Evolutionary conservation across 2,329 filamentous ascomycete genomes (phyloP).

Genomic region (Diplodia seriata): DNA sequence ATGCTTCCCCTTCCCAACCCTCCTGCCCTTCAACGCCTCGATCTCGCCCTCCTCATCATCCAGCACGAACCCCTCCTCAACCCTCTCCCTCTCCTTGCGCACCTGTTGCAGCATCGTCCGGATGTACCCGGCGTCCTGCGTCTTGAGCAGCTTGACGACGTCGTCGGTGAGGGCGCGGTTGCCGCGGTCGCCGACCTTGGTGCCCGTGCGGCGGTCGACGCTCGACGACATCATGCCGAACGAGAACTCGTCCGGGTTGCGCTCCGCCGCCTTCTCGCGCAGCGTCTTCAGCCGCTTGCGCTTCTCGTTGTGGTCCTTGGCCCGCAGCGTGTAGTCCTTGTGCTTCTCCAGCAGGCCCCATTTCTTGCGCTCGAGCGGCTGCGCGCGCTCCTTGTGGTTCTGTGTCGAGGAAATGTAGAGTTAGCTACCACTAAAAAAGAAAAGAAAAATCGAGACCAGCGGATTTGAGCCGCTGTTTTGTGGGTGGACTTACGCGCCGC

Average conservation of each 20-base stretch:
- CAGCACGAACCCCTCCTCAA: slow-evolving; percentile 50
- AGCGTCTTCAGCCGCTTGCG: slow-evolving; percentile 65
- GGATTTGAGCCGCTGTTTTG: too few relatives aligned
- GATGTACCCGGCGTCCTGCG: slow-evolving; percentile 69
- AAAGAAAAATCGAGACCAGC: too few relatives aligned
- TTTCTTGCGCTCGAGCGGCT: slow-evolving; percentile 81
- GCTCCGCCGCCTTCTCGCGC: slow-evolving; percentile 64
- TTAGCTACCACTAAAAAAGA: neutral
- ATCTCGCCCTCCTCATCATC: slow-evolving; percentile 53
- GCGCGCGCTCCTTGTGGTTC: slow-evolving; percentile 87
- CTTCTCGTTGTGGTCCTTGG: slow-evolving; percentile 68
- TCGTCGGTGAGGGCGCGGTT: slow-evolving; percentile 59
- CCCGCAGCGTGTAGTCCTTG: slow-evolving; percentile 76
- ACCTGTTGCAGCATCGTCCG: slow-evolving; percentile 64
- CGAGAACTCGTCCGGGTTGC: slow-evolving; percentile 71
- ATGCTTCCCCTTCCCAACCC: slow-evolving; percentile 38
- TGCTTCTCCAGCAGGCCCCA: slow-evolving; percentile 95
- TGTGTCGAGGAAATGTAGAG: slow-evolving; percentile 59
- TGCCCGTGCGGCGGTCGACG: slow-evolving; percentile 54
- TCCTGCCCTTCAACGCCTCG: slow-evolving; percentile 47
- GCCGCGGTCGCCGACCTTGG: slow-evolving; percentile 53
- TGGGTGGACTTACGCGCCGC: slow-evolving; percentile 27
- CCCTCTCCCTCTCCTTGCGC: slow-evolving; percentile 59
- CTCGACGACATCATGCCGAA: slow-evolving; percentile 67
- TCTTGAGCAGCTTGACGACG: slow-evolving; percentile 69